Evolutionary conservation across 179 eudicot genomes (phyloP), one percentile per base, ranked within the genome.

Genomic region (Spinacia oleracea): DNA sequence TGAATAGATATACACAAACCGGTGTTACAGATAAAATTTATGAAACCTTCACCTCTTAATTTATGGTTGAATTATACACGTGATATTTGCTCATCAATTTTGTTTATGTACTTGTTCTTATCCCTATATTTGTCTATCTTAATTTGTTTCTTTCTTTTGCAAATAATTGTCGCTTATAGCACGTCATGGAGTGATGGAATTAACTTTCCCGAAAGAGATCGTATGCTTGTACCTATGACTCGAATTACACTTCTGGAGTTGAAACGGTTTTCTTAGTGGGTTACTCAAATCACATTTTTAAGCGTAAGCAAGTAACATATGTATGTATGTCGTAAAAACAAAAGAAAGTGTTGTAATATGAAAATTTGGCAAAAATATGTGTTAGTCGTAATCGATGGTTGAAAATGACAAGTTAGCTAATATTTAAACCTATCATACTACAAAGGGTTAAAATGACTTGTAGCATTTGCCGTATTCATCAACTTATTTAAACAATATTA

Each of bases 1-100:
- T 10, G 2, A 10, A 48, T 14, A 48, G 53, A 48, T 16, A 48
- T 62, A 55, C n/a, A 9, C 31, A 74, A 42, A 29, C 45, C 68
- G 60, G 63, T 68, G 75, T 80, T 9, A 20, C 15, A 35, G 31
- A 64, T 72, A 50, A 35, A 73, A 46, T n/a, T 48, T 67, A 66
- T 14, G 45, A 23, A 63, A 5, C 51, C 23, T 25, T 38, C 29
- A 42, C 32, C 51, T 35, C 1, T 15, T 8, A 67, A 67, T 18
- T n/a, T 38, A 38, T 62, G 66, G 34, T 62, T 62, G 66, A 62
- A 62, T 62, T 62, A 18, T 62, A 62, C 35, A 62, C 66, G 34
- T 27, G n/a, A 27, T 29, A 62, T 62, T 27, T 62, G 66, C 66
- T 53, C 63, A 7, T 72, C 35, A 11, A 70, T 9, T 15, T 70